Conservation (phyloP, 331 rosid species). For the Ulmus americana region DNA sequence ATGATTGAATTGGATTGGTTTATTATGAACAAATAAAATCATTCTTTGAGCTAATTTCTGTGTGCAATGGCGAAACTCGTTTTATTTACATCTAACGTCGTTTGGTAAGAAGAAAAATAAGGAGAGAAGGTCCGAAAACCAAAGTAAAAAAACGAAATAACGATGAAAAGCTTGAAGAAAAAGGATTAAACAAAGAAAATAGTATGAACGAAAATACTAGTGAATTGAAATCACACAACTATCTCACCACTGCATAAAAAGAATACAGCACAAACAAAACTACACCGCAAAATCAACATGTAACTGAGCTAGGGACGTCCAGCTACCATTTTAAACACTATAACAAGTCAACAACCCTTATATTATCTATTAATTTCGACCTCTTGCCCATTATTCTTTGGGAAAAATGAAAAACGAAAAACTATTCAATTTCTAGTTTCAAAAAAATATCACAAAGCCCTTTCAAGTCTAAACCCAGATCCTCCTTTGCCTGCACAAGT, state of each 20-base stretch:
- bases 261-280: constrained; percentile 14
- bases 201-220: not conserved
- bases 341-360: constrained; percentile 26
- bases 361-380: constrained; percentile 25
- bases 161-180: not conserved
- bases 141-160: too few species aligned
- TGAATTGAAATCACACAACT: constrained; percentile 20
- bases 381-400: constrained; percentile 38
- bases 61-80: not conserved
- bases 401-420: not conserved
- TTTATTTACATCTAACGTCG: too few species aligned
- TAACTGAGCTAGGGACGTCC: constrained; percentile 28
- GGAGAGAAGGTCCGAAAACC: too few species aligned
- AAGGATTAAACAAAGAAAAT: not conserved
- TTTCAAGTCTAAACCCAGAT: not conserved
- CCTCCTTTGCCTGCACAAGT: constrained; percentile 25
- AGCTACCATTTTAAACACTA: constrained; percentile 35
- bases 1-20: constrained; percentile 26
- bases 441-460: constrained; percentile 9
- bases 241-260: constrained; percentile 15
- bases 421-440: constrained; percentile 5
- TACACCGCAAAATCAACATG: constrained; percentile 25
- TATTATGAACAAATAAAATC: constrained; percentile 18
- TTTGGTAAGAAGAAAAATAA: too few species aligned
- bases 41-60: not conserved